Evolutionary conservation across 2,329 filamentous ascomycete genomes (phyloP).

Genomic region (Trichophyton rubrum): DNA sequence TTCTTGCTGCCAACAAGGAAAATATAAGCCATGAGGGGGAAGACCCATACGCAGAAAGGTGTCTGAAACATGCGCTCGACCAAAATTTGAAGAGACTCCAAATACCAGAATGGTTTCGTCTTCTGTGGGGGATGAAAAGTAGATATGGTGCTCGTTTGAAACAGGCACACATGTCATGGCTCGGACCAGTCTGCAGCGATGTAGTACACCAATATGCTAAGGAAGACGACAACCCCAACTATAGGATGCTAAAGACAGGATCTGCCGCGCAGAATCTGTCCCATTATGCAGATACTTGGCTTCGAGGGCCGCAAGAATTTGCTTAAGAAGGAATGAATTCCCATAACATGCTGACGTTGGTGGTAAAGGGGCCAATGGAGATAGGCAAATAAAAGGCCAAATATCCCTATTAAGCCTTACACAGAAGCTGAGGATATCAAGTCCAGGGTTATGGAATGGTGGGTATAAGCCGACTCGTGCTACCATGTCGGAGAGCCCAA

Average conservation of each 20-base stretch:
- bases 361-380: neutral
- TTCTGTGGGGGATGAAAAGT: neutral
- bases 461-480: neutral
- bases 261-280: neutral
- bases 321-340: neutral
- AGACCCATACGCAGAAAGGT: neutral
- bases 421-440: neutral
- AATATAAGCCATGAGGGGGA: neutral
- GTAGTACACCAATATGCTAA: neutral
- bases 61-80: neutral
- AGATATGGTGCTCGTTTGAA: neutral
- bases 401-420: neutral
- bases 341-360: neutral
- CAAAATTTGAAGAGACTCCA: neutral
- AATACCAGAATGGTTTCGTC: neutral
- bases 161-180: neutral
- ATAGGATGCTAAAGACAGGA: neutral
- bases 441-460: neutral
- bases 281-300: neutral
- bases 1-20: slow-evolving; percentile 2
- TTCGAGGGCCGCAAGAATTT: neutral
- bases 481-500: neutral
- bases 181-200: neutral
- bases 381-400: neutral
- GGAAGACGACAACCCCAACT: neutral